Conservation (phyloP, 139 green algal species). For the Coelastrella sp. region DNA sequence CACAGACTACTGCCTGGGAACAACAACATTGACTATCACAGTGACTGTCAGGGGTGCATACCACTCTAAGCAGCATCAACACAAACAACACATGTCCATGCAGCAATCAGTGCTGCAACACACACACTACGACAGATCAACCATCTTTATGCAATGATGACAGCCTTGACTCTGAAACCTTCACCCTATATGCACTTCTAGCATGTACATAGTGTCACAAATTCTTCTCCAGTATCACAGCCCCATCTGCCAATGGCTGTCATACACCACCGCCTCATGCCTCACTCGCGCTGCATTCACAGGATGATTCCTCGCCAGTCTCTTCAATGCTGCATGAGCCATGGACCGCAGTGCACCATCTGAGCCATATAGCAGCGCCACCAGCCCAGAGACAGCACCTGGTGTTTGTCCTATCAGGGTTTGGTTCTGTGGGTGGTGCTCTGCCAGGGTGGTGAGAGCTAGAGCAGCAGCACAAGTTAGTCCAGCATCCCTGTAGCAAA, state of each 20-base stretch:
- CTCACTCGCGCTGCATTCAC: background rate
- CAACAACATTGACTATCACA: too few relatives aligned
- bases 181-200: too few relatives aligned
- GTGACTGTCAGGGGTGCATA: too few relatives aligned
- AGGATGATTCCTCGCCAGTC: background rate
- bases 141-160: too few relatives aligned
- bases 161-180: too few relatives aligned
- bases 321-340: background rate
- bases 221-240: too few relatives aligned
- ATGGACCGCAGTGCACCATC: background rate
- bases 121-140: too few relatives aligned
- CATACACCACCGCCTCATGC: background rate
- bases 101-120: too few relatives aligned
- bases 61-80: too few relatives aligned
- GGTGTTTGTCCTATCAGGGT: background rate
- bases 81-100: too few relatives aligned
- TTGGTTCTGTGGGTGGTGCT: background rate
- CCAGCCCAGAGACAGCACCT: background rate
- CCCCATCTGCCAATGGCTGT: background rate
- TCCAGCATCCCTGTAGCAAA: background rate
- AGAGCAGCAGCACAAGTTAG: conserved; percentile 9
- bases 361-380: background rate
- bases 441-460: background rate
- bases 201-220: too few relatives aligned
- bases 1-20: too few relatives aligned